Base-by-base conservation (phyloP, 208 protist genomes). In the Angomonas deanei region DNA sequence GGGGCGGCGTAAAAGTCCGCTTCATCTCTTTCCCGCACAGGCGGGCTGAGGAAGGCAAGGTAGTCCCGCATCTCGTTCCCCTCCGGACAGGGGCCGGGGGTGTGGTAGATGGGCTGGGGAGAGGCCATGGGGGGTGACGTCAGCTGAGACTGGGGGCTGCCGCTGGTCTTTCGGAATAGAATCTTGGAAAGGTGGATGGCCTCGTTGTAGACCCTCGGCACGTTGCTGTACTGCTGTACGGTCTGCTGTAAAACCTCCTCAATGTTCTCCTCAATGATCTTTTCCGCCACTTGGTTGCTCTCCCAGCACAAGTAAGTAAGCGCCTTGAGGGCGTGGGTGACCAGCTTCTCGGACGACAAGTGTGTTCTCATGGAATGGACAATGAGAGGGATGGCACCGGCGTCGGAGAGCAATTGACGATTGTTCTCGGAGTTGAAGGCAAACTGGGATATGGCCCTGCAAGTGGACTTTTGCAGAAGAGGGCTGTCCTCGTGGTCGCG, bases 221-320 rank as follows among this genome's bases (percentile, higher is more conserved):
- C 76, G 36, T 82, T 59, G 11, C 78, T 65, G 73, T 94, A 94
- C 39, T 76, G 66, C 56, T 82, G 65, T 34, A 93, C 74, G 48
- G 93, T 76, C 34, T 72, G 64, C 66, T 91, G 75, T 61, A 97
- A 70, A 21, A 91, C 85, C 33, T 85, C 84, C 56, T 92, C 84
- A 19, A 93, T 67, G 32, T 72, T 69, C 62, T 86, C 81, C 42
- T 68, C 75, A 58, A 95, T 91, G 67, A 97, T 97, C 30, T 64
- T 76, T 72, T 97, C 78, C 1, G 87, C 85, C 24, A 95, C 87
- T 61, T 86, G 79, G 15, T 75, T 78, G 69, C 92, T 94, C 66
- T 94, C 84, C 91, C 91, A 97, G 61, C 88, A 97, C 3, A 97
- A 68, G 75, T 97, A 97, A 31, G 91, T 97, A 46, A 97, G 78